Base-by-base conservation (phyloP, 306 rosid species). In the Trifolium pratense region DNA sequence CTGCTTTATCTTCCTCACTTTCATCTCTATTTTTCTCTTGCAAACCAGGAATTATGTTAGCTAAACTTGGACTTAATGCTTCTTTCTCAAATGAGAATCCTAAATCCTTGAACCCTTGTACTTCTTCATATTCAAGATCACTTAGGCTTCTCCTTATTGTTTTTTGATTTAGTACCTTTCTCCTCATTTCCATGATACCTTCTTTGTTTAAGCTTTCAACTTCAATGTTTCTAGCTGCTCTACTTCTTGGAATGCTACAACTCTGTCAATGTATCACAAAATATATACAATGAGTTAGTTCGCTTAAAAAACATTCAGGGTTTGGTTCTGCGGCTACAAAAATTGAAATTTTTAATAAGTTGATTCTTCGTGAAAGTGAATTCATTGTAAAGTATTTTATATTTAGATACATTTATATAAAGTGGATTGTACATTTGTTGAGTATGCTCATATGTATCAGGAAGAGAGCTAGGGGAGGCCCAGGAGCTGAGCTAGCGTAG, bases 71-170 rank as follows among this genome's bases (percentile, higher is more conserved):
- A 76, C 73, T 81, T 32, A 87, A 20, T 11, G 82, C 71, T 55
- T 88, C 82, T 48, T 87, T 80, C 84, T 94, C 97, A 83, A 94
- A 94, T 77, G 86, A 83, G 83, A 94, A 94, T 0, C 98, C 98
- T 61, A 91, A 87, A 77, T 94, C 97, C 83, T 86, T 91, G 82
- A 94, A 94, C 20, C 98, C 98, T 66, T 91, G 96, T 64, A 94
- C 82, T 74, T 94, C 97, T 83, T 94, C 96, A 21, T 39, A 73
- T 20, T 91, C 97, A 39, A 94, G 92, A 60, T 94, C 95, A 65
- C 89, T 89, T 26, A 68, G 74, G 87, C 96, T 89, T 71, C 88
- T 93, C 57, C 89, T 85, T 39, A 69, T 75, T 48, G 77, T 84
- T 60, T 75, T 83, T 61, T 82, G 86, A 40, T 80, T 82, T 9